phyloP scores from a whole-genome alignment of 2,329 filamentous ascomycete species.

The Fusarium dlaminii region DNA sequence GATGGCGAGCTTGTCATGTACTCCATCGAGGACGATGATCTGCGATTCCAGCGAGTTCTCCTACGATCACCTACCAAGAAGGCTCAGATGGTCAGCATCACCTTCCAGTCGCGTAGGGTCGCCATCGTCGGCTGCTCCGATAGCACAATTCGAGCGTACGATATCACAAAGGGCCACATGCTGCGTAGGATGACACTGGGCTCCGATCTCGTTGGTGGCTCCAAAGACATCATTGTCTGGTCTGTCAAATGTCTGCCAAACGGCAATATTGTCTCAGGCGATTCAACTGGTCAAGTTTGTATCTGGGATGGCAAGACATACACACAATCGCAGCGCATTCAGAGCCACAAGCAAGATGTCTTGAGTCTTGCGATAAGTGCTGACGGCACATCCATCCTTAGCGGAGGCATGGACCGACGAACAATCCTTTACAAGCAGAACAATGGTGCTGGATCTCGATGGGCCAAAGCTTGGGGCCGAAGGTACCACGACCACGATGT shows the following conservation, averaged over 20 bases:
- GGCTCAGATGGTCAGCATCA: slow-evolving; percentile 88
- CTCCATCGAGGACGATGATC: slow-evolving; percentile 83
- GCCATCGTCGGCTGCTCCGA: slow-evolving; percentile 95
- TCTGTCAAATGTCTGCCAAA: slow-evolving; percentile 87
- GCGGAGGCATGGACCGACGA: slow-evolving; percentile 89
- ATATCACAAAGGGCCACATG: slow-evolving; percentile 80
- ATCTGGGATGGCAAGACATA: slow-evolving; percentile 96
- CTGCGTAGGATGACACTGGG: slow-evolving; percentile 88
- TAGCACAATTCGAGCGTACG: slow-evolving; percentile 91
- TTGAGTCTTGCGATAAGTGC: slow-evolving; percentile 84
- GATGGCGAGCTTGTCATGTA: slow-evolving; percentile 90
- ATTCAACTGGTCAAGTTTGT: slow-evolving; percentile 91
- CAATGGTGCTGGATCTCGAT: slow-evolving; percentile 69
- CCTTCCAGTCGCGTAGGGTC: slow-evolving; percentile 84
- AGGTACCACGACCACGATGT: slow-evolving; percentile 94
- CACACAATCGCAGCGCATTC: slow-evolving; percentile 84
- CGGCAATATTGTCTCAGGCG: slow-evolving; percentile 91
- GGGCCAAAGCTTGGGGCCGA: slow-evolving; percentile 87
- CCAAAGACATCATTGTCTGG: slow-evolving; percentile 92
- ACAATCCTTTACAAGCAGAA: slow-evolving; percentile 83
- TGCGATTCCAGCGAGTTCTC: slow-evolving; percentile 81
- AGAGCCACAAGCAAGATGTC: slow-evolving; percentile 89
- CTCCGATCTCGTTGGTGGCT: slow-evolving; percentile 77
- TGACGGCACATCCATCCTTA: slow-evolving; percentile 84
- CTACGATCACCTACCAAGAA: slow-evolving; percentile 82